phyloP scores from a whole-genome alignment of 208 protist genomes.

The Crithidia fasciculata region DNA sequence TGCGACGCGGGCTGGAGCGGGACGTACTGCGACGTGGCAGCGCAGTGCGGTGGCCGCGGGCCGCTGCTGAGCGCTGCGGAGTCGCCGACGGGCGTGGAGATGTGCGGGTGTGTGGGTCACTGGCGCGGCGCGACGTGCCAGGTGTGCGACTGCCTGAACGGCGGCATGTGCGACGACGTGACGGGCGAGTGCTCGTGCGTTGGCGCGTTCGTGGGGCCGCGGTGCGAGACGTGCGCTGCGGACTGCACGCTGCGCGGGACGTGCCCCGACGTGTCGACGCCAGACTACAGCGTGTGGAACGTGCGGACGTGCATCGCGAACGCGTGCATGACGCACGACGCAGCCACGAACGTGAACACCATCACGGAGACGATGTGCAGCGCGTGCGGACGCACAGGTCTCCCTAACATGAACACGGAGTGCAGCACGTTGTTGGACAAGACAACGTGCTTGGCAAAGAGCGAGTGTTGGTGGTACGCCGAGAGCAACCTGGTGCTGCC shows the following conservation, averaged over 20 bases:
- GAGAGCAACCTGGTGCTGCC: neutral
- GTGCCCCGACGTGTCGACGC: conserved; percentile 30
- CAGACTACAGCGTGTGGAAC: conserved; percentile 34
- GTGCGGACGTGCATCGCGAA: conserved; percentile 48
- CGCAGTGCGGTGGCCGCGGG: conserved; percentile 35
- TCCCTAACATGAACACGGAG: neutral
- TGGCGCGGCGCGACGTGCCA: conserved; percentile 50
- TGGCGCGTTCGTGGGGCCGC: conserved; percentile 45
- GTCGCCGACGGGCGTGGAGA: conserved; percentile 39
- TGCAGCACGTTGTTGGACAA: conserved; percentile 13
- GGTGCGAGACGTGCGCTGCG: conserved; percentile 51
- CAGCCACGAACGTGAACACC: conserved; percentile 9
- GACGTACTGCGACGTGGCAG: conserved; percentile 15
- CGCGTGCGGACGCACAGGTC: conserved; percentile 14
- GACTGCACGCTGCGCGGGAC: conserved; percentile 35
- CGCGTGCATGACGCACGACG: conserved; percentile 27
- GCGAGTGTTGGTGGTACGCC: conserved; percentile 41
- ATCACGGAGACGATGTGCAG: conserved; percentile 29
- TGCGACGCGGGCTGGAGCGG: conserved; percentile 27
- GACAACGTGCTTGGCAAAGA: conserved; percentile 16
- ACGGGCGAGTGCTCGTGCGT: conserved; percentile 47
- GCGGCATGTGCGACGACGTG: conserved; percentile 44
- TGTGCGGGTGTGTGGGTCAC: conserved; percentile 54
- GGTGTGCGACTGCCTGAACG: conserved; percentile 60
- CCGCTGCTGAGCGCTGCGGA: conserved; percentile 26